Evolutionary conservation across 441 rosid species (phyloP), one percentile per base, ranked within the genome.

Genomic region (Pelargonium australe): DNA sequence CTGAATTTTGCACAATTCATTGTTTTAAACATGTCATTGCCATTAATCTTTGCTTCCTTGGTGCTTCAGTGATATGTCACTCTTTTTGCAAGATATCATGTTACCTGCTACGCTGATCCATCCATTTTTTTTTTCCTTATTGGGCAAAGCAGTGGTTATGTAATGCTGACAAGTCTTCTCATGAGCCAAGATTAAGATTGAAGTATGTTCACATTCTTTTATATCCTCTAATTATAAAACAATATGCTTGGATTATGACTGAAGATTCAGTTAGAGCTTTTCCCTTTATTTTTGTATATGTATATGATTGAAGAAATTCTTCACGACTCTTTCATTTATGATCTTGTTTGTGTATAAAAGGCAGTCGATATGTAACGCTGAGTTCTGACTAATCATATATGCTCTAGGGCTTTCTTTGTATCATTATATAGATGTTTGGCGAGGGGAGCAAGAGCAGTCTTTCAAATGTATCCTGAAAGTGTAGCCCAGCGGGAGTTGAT

Each of bases 121-220:
- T 13, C 40, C 63, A 10, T 34, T 31, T 65, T 0, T 65, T 0
- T 20, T 17, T 13, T 49, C 16, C 17, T 71, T 37, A 19, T 65
- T 79, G 64, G 68, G 23, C 60, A 58, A 37, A 58, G 75, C 85
- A 94, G 96, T 94, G 98, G 96, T 77, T 91, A 71, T 93, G 98
- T 89, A 93, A 93, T 81, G 98, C 97, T 8, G 98, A 93, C 75
- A 93, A 91, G 85, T 88, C 98, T 70, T 89, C 91, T 13, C 97
- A 94, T 71, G 91, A 94, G 77, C 98, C 96, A 47, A 86, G 80
- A 53, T 76, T 87, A 67, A 84, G 98, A 81, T 78, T 94, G 78
- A 93, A 91, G 98, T 94, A 89, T 19, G 90, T 4, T 49, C 57
- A 49, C 14, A 49, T 49, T 49, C 57, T 37, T 37, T 5, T 37